These are phyloP conservation scores for Neurospora intermedia DNA, from an alignment of 495 filamentous ascomycete genomes.

Conservation along the genomic window DNA sequence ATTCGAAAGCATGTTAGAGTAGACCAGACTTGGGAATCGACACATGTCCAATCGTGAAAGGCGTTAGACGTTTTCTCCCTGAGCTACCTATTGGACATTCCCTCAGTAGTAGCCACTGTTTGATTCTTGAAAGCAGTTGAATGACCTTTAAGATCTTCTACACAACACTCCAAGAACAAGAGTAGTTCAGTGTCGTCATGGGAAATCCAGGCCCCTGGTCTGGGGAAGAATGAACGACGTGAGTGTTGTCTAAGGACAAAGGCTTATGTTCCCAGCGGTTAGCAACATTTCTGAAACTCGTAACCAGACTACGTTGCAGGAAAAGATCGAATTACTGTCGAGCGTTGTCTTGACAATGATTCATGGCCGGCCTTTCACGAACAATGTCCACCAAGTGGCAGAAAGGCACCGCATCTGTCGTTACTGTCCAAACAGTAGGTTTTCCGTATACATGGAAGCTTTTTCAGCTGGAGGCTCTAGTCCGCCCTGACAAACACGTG, in stretches of 20 bases:
- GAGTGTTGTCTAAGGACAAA: not conserved
- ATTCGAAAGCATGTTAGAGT: not conserved
- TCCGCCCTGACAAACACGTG: not conserved
- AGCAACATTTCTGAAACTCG: not conserved
- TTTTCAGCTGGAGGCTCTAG: not conserved
- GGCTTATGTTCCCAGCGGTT: not conserved
- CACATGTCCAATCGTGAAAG: not conserved
- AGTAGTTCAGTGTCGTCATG: not conserved
- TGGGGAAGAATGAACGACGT: not conserved
- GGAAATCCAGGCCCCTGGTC: not conserved
- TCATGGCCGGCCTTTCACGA: not conserved
- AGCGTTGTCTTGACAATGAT: not conserved
- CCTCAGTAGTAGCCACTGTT: not conserved
- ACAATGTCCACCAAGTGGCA: not conserved
- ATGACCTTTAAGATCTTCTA: not conserved
- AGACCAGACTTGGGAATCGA: not conserved
- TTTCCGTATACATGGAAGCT: not conserved
- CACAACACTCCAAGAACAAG: not conserved
- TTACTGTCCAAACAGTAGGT: not conserved
- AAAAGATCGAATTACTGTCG: not conserved
- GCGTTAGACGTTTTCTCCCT: not conserved
- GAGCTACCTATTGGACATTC: not conserved
- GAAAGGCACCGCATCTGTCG: not conserved
- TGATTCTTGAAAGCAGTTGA: not conserved
- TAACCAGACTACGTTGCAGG: not conserved